Evolutionary conservation across 192 early-diverging fungal genomes (phyloP).

Genomic region (Lobosporangium transversale): DNA sequence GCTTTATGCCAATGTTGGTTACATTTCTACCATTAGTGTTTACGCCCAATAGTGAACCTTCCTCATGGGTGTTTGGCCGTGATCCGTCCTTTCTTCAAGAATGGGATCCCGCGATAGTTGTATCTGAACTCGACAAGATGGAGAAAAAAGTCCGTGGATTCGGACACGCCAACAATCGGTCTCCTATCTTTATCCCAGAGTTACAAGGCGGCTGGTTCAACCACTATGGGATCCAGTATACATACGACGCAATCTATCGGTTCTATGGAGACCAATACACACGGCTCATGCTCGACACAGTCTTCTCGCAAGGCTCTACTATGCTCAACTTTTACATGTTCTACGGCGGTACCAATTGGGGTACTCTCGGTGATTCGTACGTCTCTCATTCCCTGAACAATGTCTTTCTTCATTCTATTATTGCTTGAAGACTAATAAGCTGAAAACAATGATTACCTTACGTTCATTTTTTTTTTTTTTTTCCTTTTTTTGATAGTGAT

Average conservation of each 20-base stretch:
- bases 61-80: slow-evolving; percentile 53
- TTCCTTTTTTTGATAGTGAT: slow-evolving; percentile 57
- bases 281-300: slow-evolving; percentile 65
- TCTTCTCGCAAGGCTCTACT: slow-evolving; percentile 72
- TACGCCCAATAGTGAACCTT: slow-evolving; percentile 62
- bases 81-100: slow-evolving; percentile 58
- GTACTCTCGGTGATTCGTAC: slow-evolving; percentile 73
- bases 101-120: slow-evolving; percentile 64
- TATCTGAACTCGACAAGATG: slow-evolving; percentile 65
- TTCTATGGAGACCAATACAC: slow-evolving; percentile 80
- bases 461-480: not conserved
- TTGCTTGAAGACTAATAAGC: no score
- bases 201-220: slow-evolving; percentile 86
- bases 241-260: slow-evolving; percentile 74
- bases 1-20: no score
- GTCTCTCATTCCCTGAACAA: no score
- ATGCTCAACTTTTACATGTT: slow-evolving; percentile 75
- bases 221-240: slow-evolving; percentile 69
- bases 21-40: slow-evolving; percentile 64
- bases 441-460: slow-evolving; percentile 8
- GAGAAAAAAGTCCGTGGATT: slow-evolving; percentile 73
- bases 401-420: no score
- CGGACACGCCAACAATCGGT: slow-evolving; percentile 70
- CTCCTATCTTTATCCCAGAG: slow-evolving; percentile 80
- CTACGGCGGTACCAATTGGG: slow-evolving; percentile 87